phyloP scores from a whole-genome alignment of 2,329 filamentous ascomycete species.

The Phyllosticta citribraziliensis region DNA sequence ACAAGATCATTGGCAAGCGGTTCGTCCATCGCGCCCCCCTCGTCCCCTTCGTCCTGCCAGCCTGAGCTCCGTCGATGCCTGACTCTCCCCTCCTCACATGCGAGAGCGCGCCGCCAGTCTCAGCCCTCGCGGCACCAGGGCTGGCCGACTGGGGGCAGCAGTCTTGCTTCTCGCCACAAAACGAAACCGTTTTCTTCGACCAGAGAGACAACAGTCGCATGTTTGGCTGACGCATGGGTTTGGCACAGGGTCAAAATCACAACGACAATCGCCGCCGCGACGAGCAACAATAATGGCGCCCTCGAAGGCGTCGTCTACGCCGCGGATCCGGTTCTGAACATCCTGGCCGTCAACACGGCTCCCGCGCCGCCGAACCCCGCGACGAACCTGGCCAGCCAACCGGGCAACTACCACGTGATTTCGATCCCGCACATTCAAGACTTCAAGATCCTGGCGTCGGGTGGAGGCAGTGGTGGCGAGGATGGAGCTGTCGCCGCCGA shows the following conservation, averaged over 20 bases:
- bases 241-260: slow-evolving; percentile 44
- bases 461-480: slow-evolving; percentile 16
- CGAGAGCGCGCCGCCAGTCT: neutral
- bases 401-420: slow-evolving; percentile 51
- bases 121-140: slow-evolving; percentile 1
- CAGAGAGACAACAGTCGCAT: neutral
- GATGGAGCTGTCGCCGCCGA: slow-evolving; percentile 18
- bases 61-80: neutral
- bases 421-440: slow-evolving; percentile 49
- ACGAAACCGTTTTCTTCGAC: neutral
- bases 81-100: neutral
- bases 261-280: slow-evolving; percentile 16
- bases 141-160: neutral
- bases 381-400: slow-evolving; percentile 28
- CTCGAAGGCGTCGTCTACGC: slow-evolving; percentile 55
- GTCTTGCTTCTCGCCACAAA: neutral
- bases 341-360: slow-evolving; percentile 51
- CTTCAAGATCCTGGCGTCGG: slow-evolving; percentile 44
- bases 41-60: neutral
- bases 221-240: neutral
- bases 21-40: slow-evolving; percentile 28
- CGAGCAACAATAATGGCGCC: slow-evolving; percentile 33
- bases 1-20: slow-evolving; percentile 53
- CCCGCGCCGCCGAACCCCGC: slow-evolving; percentile 34
- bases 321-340: slow-evolving; percentile 49